Conservation (phyloP, 768 basidiomycete species). For the Strobilomyces dryophilus region DNA sequence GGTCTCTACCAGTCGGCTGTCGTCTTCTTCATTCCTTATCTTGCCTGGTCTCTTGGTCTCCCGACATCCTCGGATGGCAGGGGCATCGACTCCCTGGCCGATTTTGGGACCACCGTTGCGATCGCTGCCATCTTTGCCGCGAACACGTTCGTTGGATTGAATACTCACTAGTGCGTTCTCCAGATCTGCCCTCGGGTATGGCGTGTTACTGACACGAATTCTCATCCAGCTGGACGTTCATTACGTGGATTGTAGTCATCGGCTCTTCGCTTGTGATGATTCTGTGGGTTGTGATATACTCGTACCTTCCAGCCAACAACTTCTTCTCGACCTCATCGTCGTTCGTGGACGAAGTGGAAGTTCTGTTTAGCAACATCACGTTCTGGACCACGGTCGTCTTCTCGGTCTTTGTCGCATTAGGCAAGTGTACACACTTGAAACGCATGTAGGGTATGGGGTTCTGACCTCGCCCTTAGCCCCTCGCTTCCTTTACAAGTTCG, state of each 20-base stretch:
- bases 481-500: slow-evolving; percentile 73
- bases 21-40: slow-evolving; percentile 83
- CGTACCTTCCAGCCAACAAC: slow-evolving; percentile 65
- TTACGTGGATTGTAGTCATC: slow-evolving; percentile 78
- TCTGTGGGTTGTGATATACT: slow-evolving; percentile 87
- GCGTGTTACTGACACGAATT: slow-evolving; percentile 1
- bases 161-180: slow-evolving; percentile 77
- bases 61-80: slow-evolving; percentile 74
- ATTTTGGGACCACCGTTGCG: slow-evolving; percentile 90
- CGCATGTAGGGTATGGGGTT: slow-evolving; percentile 5
- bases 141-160: slow-evolving; percentile 86
- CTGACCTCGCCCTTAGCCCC: slow-evolving; percentile 51
- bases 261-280: slow-evolving; percentile 81
- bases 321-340: slow-evolving; percentile 72
- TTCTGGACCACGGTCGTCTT: slow-evolving; percentile 84
- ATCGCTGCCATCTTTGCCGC: slow-evolving; percentile 85
- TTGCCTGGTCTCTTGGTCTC: slow-evolving; percentile 62
- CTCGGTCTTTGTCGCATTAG: slow-evolving; percentile 65
- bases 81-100: slow-evolving; percentile 73
- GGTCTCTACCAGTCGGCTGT: slow-evolving; percentile 90
- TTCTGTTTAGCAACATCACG: slow-evolving; percentile 72
- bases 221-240: slow-evolving; percentile 66
- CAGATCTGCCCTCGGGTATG: slow-evolving; percentile 7
- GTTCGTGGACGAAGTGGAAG: slow-evolving; percentile 66
- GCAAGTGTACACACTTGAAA: slow-evolving; percentile 36